phyloP scores from a whole-genome alignment of 2,329 filamentous ascomycete genomes.

The Penicillium nordicum region DNA sequence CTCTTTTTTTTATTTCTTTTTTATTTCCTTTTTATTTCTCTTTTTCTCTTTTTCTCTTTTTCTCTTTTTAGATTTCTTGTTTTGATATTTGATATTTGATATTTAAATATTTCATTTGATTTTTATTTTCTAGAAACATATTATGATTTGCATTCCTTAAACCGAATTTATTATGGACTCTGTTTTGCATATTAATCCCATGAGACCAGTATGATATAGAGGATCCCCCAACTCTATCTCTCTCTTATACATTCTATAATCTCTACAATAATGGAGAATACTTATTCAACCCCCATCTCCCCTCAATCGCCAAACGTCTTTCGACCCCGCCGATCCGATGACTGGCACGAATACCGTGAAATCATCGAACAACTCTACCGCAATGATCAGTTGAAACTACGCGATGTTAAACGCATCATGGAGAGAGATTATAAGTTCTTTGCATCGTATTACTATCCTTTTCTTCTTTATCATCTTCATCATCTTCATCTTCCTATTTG shows the following conservation, averaged over 20 bases:
- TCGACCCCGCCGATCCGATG: constrained; percentile 36
- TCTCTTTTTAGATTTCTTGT: too few relatives aligned
- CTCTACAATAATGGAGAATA: constrained; percentile 14
- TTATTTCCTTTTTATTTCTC: neutral
- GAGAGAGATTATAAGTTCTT: constrained; percentile 36
- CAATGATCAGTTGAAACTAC: constrained; percentile 34
- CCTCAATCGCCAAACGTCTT: constrained; percentile 23
- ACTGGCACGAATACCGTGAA: constrained; percentile 37
- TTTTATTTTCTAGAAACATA: neutral
- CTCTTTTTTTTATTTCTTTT: neutral
- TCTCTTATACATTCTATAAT: neutral
- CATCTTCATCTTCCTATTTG: neutral
- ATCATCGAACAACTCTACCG: constrained; percentile 37
- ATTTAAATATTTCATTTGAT: too few relatives aligned
- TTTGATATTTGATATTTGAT: neutral
- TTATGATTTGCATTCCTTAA: constrained; percentile 7
- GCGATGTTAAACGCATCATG: constrained; percentile 39
- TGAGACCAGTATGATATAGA: constrained; percentile 4
- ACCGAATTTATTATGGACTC: constrained; percentile 1
- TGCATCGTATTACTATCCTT: constrained; percentile 31
- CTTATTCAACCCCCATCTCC: constrained; percentile 11
- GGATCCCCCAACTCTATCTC: neutral
- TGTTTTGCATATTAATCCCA: neutral
- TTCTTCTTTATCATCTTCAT: constrained; percentile 4
- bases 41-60: constrained; percentile 1